These are phyloP conservation scores for Pyrenophora seminiperda DNA, from an alignment of 2,329 filamentous ascomycete species.

Conservation along the genomic window DNA sequence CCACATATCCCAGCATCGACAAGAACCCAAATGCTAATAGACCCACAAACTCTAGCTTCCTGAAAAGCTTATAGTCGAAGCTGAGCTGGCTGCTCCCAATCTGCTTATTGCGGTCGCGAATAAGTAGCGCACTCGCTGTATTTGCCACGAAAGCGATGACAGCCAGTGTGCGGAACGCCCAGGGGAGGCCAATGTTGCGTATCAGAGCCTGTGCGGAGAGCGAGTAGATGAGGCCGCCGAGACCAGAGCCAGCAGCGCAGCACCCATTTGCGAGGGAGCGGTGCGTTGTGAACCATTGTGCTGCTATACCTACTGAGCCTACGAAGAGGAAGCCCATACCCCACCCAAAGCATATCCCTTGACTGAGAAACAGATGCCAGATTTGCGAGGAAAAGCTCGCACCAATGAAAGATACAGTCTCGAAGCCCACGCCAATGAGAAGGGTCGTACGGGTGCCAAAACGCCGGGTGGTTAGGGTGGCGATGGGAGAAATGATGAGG, in stretches of 20 bases:
- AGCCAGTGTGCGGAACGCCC: constrained; percentile 70
- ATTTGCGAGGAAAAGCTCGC: constrained; percentile 71
- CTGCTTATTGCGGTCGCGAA: constrained; percentile 73
- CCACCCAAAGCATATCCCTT: constrained; percentile 76
- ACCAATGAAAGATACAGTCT: constrained; percentile 68
- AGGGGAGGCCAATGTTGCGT: constrained; percentile 64
- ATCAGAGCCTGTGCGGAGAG: constrained; percentile 73
- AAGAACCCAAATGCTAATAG: constrained; percentile 72
- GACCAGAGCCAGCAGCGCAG: constrained; percentile 69
- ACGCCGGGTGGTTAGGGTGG: constrained; percentile 64
- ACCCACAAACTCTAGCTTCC: constrained; percentile 65
- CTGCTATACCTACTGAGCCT: constrained; percentile 67
- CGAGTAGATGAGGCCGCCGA: constrained; percentile 75
- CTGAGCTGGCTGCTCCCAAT: constrained; percentile 66
- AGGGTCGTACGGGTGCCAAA: constrained; percentile 69
- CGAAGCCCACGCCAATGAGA: constrained; percentile 66
- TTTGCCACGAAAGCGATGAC: constrained; percentile 70
- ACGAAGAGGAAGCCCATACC: constrained; percentile 81
- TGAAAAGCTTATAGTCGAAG: constrained; percentile 69
- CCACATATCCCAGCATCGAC: constrained; percentile 73
- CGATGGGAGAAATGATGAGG: constrained; percentile 70
- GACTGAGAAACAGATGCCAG: constrained; percentile 77
- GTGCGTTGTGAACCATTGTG: constrained; percentile 74
- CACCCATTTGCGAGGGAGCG: constrained; percentile 73
- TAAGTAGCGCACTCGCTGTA: constrained; percentile 63